A percentile compares a stretch with the other conserved stretches of the same genome.
These are phyloP conservation scores for Erucastrum elatum DNA, from an alignment of 345 rosid genomes.

Conservation along the genomic window DNA sequence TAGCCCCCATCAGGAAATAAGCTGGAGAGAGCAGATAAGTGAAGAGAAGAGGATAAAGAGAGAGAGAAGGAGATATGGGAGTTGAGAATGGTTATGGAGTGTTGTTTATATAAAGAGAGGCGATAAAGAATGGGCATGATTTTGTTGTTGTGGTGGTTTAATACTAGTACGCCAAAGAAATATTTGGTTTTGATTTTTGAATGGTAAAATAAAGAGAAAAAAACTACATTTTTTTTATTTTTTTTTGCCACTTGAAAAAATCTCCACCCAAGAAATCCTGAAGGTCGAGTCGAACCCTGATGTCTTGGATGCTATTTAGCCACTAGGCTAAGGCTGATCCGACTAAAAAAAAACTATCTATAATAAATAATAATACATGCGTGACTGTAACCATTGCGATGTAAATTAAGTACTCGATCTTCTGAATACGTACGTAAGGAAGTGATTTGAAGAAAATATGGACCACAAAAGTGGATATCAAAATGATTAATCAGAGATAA, in stretches of 20 bases:
- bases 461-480: slow-evolving; percentile 22
- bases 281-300: too few relatives aligned
- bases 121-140: slow-evolving; percentile 31
- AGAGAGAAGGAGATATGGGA: slow-evolving; percentile 34
- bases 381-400: slow-evolving; percentile 28
- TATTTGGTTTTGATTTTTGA: slow-evolving; percentile 17
- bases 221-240: too few relatives aligned
- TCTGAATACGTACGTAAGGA: slow-evolving; percentile 17
- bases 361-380: slow-evolving; percentile 14
- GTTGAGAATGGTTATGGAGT: slow-evolving; percentile 25
- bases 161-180: slow-evolving; percentile 31
- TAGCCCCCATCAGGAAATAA: slow-evolving; percentile 51
- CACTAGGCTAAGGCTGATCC: too few relatives aligned
- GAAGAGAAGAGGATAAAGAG: slow-evolving; percentile 1
- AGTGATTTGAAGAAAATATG: slow-evolving; percentile 21
- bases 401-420: slow-evolving; percentile 25
- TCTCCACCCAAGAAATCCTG: too few relatives aligned
- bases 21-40: slow-evolving; percentile 16
- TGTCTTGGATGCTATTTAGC: too few relatives aligned
- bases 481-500: background rate
- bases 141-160: slow-evolving; percentile 39
- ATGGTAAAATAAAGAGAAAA: slow-evolving; percentile 11
- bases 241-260: too few relatives aligned
- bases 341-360: background rate
- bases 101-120: slow-evolving; percentile 39